Base-by-base conservation (phyloP, 1,139 yeast genomes). In the Pichia sp. region DNA sequence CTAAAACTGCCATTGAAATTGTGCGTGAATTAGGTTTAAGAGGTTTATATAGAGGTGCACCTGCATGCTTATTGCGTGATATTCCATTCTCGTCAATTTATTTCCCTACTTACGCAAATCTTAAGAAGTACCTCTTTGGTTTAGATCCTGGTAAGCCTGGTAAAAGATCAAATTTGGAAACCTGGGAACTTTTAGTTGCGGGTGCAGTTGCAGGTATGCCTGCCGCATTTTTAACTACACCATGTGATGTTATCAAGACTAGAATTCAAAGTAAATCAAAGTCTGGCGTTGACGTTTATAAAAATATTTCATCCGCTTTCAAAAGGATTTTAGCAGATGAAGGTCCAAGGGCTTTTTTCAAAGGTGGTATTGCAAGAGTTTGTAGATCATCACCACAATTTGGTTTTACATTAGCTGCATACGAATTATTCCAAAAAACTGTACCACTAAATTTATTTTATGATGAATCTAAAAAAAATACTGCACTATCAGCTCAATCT, bases 181-280 rank as follows among this genome's bases (percentile, higher is more conserved):
- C 95, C 25, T 82, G 90, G 83, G 95, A 92, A 67, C 72, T 92
- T 58, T 77, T 92, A 55, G 67, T 79, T 18, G 80, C 95, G 54
- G 98, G 98, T 68, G 97, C 96, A 13, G 67, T 90, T 59, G 97
- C 98, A 22, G 98, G 98, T 65, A 89, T 95, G 70, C 98, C 98
- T 13, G 95, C 97, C 36, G 98, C 98, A 7, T 90, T 85, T 66
- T 73, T 90, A 60, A 90, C 97, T 5, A 90, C 97, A 1, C 97
- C 97, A 1, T 90, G 89, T 56, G 97, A 90, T 74, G 98, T 92
- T 46, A 86, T 92, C 60, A 92, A 92, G 71, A 92, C 98, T 8
- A 82, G 97, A 68, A 73, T 92, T 56, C 98, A 92, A 70, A 83
- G 89, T 56, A 96, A 85, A 64, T 76, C 88, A 15, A 80, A 84